Percentiles rank a stretch among this genome's conserved stretches.
Evolutionary conservation across 2,329 filamentous ascomycete genomes (phyloP).

Genomic region (Pseudocercospora vitis): DNA sequence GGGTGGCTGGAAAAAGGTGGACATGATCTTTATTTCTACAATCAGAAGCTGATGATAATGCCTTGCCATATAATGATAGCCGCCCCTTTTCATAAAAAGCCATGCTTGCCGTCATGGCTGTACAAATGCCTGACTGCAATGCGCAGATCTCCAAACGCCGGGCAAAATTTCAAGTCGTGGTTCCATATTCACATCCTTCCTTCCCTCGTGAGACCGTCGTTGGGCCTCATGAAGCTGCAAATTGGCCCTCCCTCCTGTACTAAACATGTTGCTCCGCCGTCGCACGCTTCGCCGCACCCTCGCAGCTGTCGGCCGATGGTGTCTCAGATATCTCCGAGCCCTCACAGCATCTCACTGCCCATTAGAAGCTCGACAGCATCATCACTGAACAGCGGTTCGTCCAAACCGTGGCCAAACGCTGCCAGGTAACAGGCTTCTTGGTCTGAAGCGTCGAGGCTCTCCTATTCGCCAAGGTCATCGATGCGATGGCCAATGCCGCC

Average conservation of each 20-base stretch:
- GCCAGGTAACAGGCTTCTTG: background rate
- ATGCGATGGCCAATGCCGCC: background rate
- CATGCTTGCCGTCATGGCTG: slow-evolving; percentile 6
- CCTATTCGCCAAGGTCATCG: slow-evolving; percentile 1
- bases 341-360: too few species aligned
- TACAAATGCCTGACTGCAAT: background rate
- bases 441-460: background rate
- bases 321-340: too few species aligned
- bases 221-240: background rate
- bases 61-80: slow-evolving; percentile 3
- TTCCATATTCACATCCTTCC: slow-evolving; percentile 7
- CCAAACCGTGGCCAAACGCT: background rate
- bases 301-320: too few species aligned
- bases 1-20: background rate
- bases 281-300: too few species aligned
- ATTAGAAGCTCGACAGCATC: background rate
- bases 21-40: slow-evolving; percentile 1
- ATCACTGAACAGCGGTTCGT: background rate
- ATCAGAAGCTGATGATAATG: slow-evolving; percentile 3
- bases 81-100: background rate
- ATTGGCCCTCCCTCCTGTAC: background rate
- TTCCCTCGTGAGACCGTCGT: background rate
- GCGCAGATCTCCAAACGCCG: background rate
- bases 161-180: background rate
- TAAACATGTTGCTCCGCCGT: too few species aligned